A percentile compares a stretch with the other conserved stretches of the same genome.
Conservation (phyloP, 805 yeast species). For the Vanderwaltozyma polyspora region DNA sequence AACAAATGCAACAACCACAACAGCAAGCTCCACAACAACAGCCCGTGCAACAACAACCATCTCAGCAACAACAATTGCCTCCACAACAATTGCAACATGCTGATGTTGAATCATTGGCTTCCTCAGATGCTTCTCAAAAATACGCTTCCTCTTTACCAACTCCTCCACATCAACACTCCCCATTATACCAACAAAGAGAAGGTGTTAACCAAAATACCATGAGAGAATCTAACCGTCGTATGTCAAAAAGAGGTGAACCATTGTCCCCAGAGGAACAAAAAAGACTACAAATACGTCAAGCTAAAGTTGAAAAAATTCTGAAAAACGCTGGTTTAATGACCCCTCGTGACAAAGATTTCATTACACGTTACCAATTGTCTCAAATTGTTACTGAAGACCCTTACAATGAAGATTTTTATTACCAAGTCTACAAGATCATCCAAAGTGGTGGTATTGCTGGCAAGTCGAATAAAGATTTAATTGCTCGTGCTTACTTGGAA, state of each 20-base stretch:
- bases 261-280: conserved; percentile 66
- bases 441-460: conserved; percentile 37
- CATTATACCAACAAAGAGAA: conserved; percentile 2
- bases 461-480: conserved; percentile 51
- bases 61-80: conserved; percentile 1
- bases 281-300: conserved; percentile 54
- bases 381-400: conserved; percentile 97
- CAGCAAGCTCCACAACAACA: conserved; percentile 2
- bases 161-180: not conserved
- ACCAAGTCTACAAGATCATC: conserved; percentile 77
- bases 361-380: conserved; percentile 86
- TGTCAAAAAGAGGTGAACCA: conserved; percentile 27
- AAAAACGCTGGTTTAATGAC: conserved; percentile 91
- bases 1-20: conserved; percentile 6
- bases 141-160: not conserved
- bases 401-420: conserved; percentile 90
- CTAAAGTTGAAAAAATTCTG: conserved; percentile 62
- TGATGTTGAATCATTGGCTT: not conserved
- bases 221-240: conserved; percentile 6
- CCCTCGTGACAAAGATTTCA: conserved; percentile 92
- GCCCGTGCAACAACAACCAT: conserved; percentile 4
- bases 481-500: conserved; percentile 85
- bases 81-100: no score
- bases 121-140: conserved; percentile 5
- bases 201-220: not conserved